Evolutionary conservation across 257 asterid species (phyloP), one percentile per base, ranked within the genome.

Genomic region (Solanum peruvianum): DNA sequence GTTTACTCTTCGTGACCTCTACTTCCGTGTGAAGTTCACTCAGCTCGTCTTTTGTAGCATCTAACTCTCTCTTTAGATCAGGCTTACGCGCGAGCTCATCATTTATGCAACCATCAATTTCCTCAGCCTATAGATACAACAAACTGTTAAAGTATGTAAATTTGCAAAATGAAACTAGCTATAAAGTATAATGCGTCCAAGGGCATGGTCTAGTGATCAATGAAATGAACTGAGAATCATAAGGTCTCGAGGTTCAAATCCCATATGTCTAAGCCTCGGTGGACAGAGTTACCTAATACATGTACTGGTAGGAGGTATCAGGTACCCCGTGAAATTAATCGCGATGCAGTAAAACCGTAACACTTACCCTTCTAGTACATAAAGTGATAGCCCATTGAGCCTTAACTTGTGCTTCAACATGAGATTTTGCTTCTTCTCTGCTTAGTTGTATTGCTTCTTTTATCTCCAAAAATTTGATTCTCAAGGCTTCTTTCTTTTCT

Each of bases 301-400:
- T 14, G 1, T 0, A 15, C 35, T 67, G 0, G 11, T 67, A 11
- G 21, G 0, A 67, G 37, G 73, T 67, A 13, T 14, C 39, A 6
- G 5, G 21, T 13, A 27, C 1, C 37, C 35, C 73, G 0, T 67
- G 12, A 3, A 67, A 67, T 29, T 69, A 70, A 1, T 70, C n/a
- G 25, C 7, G 3, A 7, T 31, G 42, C 13, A 7, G 13, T 7
- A 86, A 52, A 70, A 33, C 12, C 1, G 16, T 14, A 45, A 14
- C 35, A 15, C 78, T 91, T 92, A 95, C 98, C 94, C 90, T 88
- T 41, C 77, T 88, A 39, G 86, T 90, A 83, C 96, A 92, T 33
- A 94, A 60, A 39, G 86, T 87, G 85, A 90, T 90, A 11, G 93
- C 94, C 93, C 96, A 87, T 87, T 89, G 86, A 2, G 97, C 95